Evolutionary conservation across 2,329 filamentous ascomycete genomes (phyloP), one percentile per base, ranked within the genome.

Genomic region (Trichoderma oligosporum): DNA sequence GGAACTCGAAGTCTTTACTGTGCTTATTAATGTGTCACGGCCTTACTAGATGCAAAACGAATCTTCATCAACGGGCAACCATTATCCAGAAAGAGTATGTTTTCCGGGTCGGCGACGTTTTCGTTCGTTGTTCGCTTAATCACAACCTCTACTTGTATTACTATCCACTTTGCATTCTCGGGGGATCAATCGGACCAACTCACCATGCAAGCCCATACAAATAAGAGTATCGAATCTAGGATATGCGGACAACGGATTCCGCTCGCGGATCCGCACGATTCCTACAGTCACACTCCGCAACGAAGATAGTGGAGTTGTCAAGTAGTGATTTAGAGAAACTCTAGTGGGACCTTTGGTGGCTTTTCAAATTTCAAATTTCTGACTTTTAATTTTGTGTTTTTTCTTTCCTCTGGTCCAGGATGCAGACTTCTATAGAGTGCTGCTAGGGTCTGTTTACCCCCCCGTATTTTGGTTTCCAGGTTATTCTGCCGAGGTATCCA

Each of bases 1-100:
- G 33, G 90, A 94, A 68, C 76, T 92, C 61, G 91, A 97, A 74
- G 87, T 87, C 64, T 80, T 91, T 57, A 90, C 84, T 1, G 78
- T 94, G 25, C 88, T 88, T 72, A 81, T 87, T 60, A 87, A 94
- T 71, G 73, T 95, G 20, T 36, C 54, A 16, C 35, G 46, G 22
- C 54, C 44, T 14, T 57, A 51, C 5, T 57, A 57, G 53, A 41
- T 18, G 42, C 27, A 16, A 36, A 25, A n/a, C 25, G 44, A 31
- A 47, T 20, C 11, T 41, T 25, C 22, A 35, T 33, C 9, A 35
- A 39, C 20, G 38, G 38, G 29, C 22, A 9, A n/a, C 48, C 14
- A 11, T 35, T 39, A 5, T 33, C 6, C 41, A 25, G 51, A 46
- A 29, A 7, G 33, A n/a, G 24, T 36, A 35, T 35, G 7, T 16